Evolutionary conservation across 768 basidiomycete genomes (phyloP), one percentile per base, ranked within the genome.

Genomic region (Pisolithus sp.): DNA sequence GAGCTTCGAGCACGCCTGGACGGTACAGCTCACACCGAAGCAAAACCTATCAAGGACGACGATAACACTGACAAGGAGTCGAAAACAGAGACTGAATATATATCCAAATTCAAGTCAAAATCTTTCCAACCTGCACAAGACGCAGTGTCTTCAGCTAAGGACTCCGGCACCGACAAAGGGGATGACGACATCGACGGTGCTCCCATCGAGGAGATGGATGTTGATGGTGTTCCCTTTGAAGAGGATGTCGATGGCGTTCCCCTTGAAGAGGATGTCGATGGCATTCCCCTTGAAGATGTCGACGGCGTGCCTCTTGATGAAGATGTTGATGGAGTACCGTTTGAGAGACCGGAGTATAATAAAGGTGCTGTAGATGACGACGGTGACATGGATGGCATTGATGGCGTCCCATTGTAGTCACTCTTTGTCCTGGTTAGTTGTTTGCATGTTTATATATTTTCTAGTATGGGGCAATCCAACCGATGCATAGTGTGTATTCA

Each of bases 1-100:
- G 82, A 86, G 59, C 76, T 95, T 15, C 76, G 91, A 23, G 69
- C 68, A 49, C 75, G 93, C 51, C 75, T 98, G 46, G 89, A 94
- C 46, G 90, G 90, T 20, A 69, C 63, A 18, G 56, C 61, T 1
- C 61, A 60, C 23, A 59, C 66, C 20, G 65, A 68, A 47, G 56
- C 68, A 38, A 59, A 62, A 44, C 57, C 59, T 2, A 56, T 57
- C 31, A 62, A 68, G 18, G 61, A 66, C 51, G 66, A 66, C 1
- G 57, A 62, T 26, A 31, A 50, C 7, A 54, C 53, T 15, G 53
- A 39, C 15, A 44, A 34, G 40, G 49, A 50, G n/a, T 21, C 39
- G 59, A 67, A 69, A 41, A 49, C 59, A 4, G 62, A 71, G 8
- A 66, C 65, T 13, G 62, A 61, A 13, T 73, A 77, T 51, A 62